Conservation (phyloP, 331 rosid species). For the Telfairia occidentalis region DNA sequence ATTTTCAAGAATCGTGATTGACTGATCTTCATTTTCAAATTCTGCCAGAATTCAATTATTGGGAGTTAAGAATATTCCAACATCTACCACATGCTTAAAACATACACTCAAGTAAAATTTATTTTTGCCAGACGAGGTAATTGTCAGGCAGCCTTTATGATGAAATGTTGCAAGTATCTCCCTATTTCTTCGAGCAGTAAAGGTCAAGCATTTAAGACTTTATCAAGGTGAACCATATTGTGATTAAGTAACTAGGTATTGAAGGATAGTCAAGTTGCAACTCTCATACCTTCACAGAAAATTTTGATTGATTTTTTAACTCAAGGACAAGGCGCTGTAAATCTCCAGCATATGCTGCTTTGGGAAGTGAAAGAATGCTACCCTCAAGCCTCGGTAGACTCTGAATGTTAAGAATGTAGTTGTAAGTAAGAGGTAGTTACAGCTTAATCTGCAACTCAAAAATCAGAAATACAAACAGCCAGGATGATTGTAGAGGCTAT, state of each 20-base stretch:
- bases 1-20: slow-evolving; percentile 68
- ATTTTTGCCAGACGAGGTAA: slow-evolving; percentile 5
- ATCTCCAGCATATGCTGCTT: slow-evolving; percentile 69
- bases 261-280: slow-evolving; percentile 8
- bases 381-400: slow-evolving; percentile 85
- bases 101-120: slow-evolving; percentile 5
- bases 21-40: slow-evolving; percentile 85
- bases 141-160: not conserved
- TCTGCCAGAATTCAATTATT: slow-evolving; percentile 41
- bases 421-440: slow-evolving; percentile 1
- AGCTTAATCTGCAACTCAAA: slow-evolving; percentile 16
- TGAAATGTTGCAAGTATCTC: not conserved
- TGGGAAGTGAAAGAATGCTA: slow-evolving; percentile 49
- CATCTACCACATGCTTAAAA: not conserved
- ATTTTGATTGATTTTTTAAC: slow-evolving; percentile 67
- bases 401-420: slow-evolving; percentile 31
- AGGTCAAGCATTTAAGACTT: not conserved
- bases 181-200: not conserved
- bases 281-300: slow-evolving; percentile 59
- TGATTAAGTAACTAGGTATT: not conserved
- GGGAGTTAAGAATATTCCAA: slow-evolving; percentile 4
- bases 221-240: not conserved
- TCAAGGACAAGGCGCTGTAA: slow-evolving; percentile 59
- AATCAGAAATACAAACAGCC: not conserved
- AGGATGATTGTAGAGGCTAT: not conserved